Evolutionary conservation across 2,329 filamentous ascomycete species (phyloP), one percentile per base, ranked within the genome.

Genomic region (Penicillium italicum): DNA sequence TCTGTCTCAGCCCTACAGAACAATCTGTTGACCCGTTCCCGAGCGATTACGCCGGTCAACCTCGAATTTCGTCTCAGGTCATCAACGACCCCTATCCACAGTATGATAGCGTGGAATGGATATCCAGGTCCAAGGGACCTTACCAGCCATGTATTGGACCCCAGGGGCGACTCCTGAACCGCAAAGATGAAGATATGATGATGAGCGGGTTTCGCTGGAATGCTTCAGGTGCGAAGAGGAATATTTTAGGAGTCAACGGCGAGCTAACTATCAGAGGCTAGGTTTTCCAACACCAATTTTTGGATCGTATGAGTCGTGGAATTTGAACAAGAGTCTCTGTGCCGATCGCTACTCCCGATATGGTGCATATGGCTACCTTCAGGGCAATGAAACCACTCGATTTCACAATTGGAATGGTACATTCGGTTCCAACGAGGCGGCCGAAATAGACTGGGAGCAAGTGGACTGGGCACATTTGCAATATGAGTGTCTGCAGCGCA

Each of bases 381-480:
- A 55, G 7, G 20, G 40, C 9, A 45, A 50, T 5, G 30, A 36
- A 16, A 28, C n/a, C 20, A 34, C 28, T 16, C 45, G 9, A 20
- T 24, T 26, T 22, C 30, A 54, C 7, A 31, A 26, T 42, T 52
- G 48, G 53, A 18, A 37, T 11, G 26, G n/a, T 5, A 26, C n/a
- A 24, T 46, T 52, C 22, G 33, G 49, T 12, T 48, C 43, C 10
- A 30, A 43, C 11, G 12, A 66, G 58, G 51, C 66, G 11, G 48
- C 56, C 12, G 61, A 65, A 9, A 63, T 70, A 7, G 51, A 68
- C 33, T 91, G 87, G 85, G 77, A 83, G 18, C 75, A 77, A 26
- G 81, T 91, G 38, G 79, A 83, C 59, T 93, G 89, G 89, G 87
- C 86, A 9, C 72, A 80, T 28, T 75, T 93, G 18, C 89, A 92